phyloP scores from a whole-genome alignment of 768 basidiomycete species.

The Kwoniella dendrophila region DNA sequence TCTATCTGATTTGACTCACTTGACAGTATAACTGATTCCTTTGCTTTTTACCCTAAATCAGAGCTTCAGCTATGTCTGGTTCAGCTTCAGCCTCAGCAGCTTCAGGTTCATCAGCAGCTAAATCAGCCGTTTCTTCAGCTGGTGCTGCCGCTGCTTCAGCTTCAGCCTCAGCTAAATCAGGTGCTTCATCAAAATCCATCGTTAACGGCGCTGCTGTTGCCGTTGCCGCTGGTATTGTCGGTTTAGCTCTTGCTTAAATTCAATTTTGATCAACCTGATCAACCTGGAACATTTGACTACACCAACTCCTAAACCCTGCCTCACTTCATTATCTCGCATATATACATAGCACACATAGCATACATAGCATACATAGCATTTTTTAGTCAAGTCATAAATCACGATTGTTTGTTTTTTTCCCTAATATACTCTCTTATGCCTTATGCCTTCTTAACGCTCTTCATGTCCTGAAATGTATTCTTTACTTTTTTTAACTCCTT shows the following conservation, averaged over 20 bases:
- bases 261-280: neutral
- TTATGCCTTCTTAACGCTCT: no score
- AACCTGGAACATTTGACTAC: neutral
- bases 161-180: constrained; percentile 13
- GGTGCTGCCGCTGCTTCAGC: constrained; percentile 25
- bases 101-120: constrained; percentile 17
- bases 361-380: constrained; percentile 8
- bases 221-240: constrained; percentile 37
- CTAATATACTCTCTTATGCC: neutral
- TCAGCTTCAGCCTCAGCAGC: constrained; percentile 16
- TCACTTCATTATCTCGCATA: neutral
- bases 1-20: neutral
- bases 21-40: neutral
- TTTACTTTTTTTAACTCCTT: neutral
- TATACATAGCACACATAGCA: neutral
- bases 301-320: neutral
- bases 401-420: neutral
- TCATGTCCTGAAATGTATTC: constrained; percentile 13
- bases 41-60: neutral
- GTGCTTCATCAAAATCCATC: constrained; percentile 17
- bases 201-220: constrained; percentile 35
- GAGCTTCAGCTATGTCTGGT: constrained; percentile 23
- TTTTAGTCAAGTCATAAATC: neutral
- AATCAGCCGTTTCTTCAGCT: constrained; percentile 7
- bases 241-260: constrained; percentile 11